These are phyloP conservation scores for Candida namnaoensis DNA, from an alignment of 805 yeast genomes.

Conservation along the genomic window DNA sequence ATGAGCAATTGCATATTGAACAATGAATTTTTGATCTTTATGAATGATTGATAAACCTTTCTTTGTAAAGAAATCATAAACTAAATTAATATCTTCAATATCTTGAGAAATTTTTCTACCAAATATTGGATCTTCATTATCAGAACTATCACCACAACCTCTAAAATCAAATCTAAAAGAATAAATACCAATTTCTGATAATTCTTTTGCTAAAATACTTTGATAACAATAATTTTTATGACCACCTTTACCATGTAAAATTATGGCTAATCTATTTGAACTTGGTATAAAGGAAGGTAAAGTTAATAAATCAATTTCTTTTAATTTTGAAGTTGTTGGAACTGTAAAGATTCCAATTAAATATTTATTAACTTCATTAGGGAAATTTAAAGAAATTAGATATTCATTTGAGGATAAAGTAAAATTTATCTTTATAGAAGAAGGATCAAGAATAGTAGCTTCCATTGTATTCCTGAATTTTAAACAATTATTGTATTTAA, in stretches of 20 bases:
- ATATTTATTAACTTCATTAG: constrained; percentile 18
- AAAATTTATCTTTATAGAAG: constrained; percentile 7
- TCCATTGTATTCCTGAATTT: no score
- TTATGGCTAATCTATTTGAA: constrained; percentile 44
- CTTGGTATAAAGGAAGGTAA: constrained; percentile 16
- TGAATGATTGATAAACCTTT: no score
- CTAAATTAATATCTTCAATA: constrained; percentile 52
- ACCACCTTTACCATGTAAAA: constrained; percentile 83
- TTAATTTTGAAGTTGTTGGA: constrained; percentile 19
- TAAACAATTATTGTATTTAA: no score
- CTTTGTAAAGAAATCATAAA: constrained; percentile 19
- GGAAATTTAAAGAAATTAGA: constrained; percentile 16
- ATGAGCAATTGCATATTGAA: constrained; percentile 64
- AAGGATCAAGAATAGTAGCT: no score
- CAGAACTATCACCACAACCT: constrained; percentile 74
- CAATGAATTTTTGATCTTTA: constrained; percentile 21
- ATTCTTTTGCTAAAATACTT: constrained; percentile 44
- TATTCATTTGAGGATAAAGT: constrained; percentile 14
- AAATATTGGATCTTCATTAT: constrained; percentile 9
- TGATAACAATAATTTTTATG: constrained; percentile 78
- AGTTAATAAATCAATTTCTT: constrained; percentile 9
- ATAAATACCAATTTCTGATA: constrained; percentile 57
- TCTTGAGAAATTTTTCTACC: constrained; percentile 64
- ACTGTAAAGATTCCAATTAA: constrained; percentile 26
- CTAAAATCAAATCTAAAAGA: constrained; percentile 79